These are phyloP conservation scores for Acanthamoeba lenticulata DNA, from an alignment of 208 protist genomes.

Conservation along the genomic window DNA sequence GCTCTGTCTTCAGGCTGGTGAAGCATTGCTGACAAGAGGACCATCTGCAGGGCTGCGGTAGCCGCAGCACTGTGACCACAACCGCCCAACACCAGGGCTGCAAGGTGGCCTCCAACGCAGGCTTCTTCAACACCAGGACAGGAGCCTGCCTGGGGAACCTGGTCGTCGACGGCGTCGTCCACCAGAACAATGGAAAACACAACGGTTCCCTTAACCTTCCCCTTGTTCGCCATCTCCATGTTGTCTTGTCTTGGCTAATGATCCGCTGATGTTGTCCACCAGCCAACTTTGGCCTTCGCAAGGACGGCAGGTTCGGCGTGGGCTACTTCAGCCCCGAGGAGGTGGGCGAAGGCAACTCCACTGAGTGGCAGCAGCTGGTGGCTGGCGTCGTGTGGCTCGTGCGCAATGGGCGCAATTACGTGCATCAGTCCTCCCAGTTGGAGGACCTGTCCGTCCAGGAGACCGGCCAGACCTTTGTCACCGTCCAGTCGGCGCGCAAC, in stretches of 20 bases:
- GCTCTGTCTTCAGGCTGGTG: too few relatives aligned
- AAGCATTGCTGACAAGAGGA: too few relatives aligned
- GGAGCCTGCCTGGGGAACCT: constrained; percentile 49
- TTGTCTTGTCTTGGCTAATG: too few relatives aligned
- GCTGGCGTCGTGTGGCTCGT: constrained; percentile 72
- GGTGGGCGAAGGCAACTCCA: neutral
- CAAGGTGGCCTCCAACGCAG: constrained; percentile 73
- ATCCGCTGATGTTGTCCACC: neutral
- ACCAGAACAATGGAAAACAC: neutral
- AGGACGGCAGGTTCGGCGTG: neutral
- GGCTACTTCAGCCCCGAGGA: constrained; percentile 54
- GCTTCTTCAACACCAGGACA: constrained; percentile 70
- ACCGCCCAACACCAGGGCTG: constrained; percentile 8
- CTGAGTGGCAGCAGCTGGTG: constrained; percentile 30
- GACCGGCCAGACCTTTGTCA: constrained; percentile 38
- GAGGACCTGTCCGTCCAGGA: constrained; percentile 19
- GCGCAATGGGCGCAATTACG: constrained; percentile 58
- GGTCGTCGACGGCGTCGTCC: constrained; percentile 19
- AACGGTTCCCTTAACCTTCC: neutral
- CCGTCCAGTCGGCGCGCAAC: constrained; percentile 34
- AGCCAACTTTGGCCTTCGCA: constrained; percentile 54
- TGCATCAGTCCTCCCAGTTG: constrained; percentile 28
- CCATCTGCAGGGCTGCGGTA: neutral
- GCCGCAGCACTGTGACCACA: neutral
- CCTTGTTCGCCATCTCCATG: neutral